A percentile compares a stretch with the other conserved stretches of the same genome.
These are phyloP conservation scores for Sarcocystis neurona DNA, from an alignment of 169 alveolate genomes.

Conservation along the genomic window DNA sequence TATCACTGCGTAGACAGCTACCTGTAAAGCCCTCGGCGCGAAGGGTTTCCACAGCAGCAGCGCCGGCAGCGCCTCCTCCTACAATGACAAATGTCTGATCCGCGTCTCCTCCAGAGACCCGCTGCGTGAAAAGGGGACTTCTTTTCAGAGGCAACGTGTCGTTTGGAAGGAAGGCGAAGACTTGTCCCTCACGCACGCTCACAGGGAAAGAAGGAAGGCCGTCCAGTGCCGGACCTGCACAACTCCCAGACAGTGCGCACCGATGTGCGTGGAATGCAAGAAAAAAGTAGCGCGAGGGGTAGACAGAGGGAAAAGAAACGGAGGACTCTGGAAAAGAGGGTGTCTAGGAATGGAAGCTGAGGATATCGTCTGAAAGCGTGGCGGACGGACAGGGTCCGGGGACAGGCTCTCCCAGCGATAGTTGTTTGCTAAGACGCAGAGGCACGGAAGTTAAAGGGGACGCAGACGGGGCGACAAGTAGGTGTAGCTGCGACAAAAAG, in stretches of 20 bases:
- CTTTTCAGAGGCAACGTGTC: not conserved
- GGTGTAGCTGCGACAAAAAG: too few relatives aligned
- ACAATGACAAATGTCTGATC: constrained; percentile 75
- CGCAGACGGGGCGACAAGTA: too few relatives aligned
- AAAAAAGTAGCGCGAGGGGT: not conserved
- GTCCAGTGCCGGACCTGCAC: constrained; percentile 53
- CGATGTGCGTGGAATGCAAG: not conserved
- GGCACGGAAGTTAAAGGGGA: too few relatives aligned
- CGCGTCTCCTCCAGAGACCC: too few relatives aligned
- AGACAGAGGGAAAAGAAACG: not conserved
- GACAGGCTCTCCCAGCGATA: too few relatives aligned
- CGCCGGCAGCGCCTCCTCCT: constrained; percentile 90
- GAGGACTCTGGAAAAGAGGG: not conserved
- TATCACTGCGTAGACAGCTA: too few relatives aligned
- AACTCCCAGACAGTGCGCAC: not conserved
- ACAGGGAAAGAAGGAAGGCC: constrained; percentile 57
- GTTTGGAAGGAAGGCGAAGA: constrained; percentile 49
- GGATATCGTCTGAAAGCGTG: too few relatives aligned
- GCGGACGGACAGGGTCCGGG: too few relatives aligned
- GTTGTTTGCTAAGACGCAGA: too few relatives aligned
- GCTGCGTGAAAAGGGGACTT: too few relatives aligned
- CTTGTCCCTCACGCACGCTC: constrained; percentile 23
- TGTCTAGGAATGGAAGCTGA: not conserved
- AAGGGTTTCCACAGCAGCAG: constrained; percentile 83
- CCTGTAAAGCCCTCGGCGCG: constrained; percentile 82